A percentile compares a stretch with the other conserved stretches of the same genome.
These are phyloP conservation scores for Adenanthera pavonina DNA, from an alignment of 306 rosid genomes.

Conservation along the genomic window DNA sequence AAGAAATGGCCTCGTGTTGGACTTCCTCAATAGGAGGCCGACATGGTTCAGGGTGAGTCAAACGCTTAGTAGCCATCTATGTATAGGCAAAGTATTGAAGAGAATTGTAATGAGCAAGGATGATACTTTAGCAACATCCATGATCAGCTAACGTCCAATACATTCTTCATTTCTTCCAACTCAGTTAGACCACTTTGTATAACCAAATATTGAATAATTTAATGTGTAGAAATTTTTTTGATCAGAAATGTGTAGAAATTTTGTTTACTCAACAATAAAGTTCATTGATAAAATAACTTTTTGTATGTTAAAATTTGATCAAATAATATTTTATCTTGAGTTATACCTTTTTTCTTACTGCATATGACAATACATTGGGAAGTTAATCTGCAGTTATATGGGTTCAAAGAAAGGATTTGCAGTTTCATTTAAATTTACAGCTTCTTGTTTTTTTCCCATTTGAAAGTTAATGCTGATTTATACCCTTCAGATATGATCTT, in stretches of 20 bases:
- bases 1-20: not conserved
- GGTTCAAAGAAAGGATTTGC: slow-evolving; percentile 27
- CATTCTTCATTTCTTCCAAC: not conserved
- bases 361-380: slow-evolving; percentile 5
- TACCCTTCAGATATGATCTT: slow-evolving; percentile 81
- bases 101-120: not conserved
- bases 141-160: not conserved
- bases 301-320: not conserved
- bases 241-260: not conserved
- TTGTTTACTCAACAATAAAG: not conserved
- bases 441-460: slow-evolving; percentile 27
- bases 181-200: not conserved
- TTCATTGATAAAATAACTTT: not conserved
- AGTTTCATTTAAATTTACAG: slow-evolving; percentile 26
- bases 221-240: not conserved
- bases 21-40: not conserved
- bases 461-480: slow-evolving; percentile 42
- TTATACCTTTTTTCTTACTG: not conserved
- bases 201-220: not conserved
- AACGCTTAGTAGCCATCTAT: not conserved
- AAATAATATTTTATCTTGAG: not conserved
- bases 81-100: not conserved
- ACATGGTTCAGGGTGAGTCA: not conserved
- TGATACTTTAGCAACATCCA: not conserved
- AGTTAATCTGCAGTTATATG: slow-evolving; percentile 21